Percentiles rank a stretch among this genome's conserved stretches.
Conservation (phyloP, 176 grass and related monocot genomes). For the Metroxylon sagu region DNA sequence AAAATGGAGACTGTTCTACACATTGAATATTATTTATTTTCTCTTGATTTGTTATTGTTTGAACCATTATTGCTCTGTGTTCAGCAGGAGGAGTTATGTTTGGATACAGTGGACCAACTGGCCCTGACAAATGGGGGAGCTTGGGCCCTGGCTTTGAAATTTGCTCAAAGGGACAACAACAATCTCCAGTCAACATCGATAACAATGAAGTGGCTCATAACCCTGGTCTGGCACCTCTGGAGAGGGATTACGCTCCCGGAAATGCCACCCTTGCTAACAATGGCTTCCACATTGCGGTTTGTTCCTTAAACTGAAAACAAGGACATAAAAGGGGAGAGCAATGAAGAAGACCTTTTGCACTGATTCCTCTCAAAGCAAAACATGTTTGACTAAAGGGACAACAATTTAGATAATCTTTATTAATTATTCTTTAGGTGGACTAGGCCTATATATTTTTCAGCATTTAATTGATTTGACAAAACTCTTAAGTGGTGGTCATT, state of each 20-base stretch:
- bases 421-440: no score
- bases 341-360: not conserved
- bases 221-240: constrained; percentile 40
- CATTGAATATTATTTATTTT: not conserved
- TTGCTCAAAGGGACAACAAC: constrained; percentile 60
- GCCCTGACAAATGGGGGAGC: constrained; percentile 50
- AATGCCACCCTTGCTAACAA: constrained; percentile 63
- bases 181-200: constrained; percentile 69
- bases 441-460: no score
- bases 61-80: constrained; percentile 1
- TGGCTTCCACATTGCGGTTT: constrained; percentile 60
- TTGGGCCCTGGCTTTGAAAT: constrained; percentile 48
- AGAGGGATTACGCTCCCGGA: constrained; percentile 45
- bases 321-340: not conserved
- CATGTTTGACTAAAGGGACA: no score
- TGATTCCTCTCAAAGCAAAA: no score
- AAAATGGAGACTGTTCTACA: no score
- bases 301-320: constrained; percentile 9
- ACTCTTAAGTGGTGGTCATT: no score
- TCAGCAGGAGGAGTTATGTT: constrained; percentile 33
- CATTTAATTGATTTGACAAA: no score
- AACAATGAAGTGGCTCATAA: constrained; percentile 23
- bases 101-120: constrained; percentile 50
- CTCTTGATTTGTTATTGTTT: not conserved
- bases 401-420: no score